Base-by-base conservation (phyloP, 768 basidiomycete genomes). In the Tulasnella sp. region DNA sequence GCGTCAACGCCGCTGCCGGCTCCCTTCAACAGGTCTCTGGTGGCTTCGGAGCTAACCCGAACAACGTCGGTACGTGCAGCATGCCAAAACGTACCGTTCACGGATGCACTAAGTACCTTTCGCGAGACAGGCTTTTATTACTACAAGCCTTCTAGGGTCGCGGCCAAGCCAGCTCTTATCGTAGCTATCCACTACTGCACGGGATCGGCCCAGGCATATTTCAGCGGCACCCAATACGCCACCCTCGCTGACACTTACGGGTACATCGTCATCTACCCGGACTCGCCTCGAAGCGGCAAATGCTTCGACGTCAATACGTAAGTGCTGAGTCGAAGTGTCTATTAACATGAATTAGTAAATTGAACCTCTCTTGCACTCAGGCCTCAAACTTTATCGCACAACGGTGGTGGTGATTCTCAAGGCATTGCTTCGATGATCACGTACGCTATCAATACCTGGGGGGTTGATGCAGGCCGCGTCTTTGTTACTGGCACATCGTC, bases 21-120 rank as follows among this genome's bases (percentile, higher is more conserved):
- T 29, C 25, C 4, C 38, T 71, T 17, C 67, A 38, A 45, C 79
- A 79, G 39, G 68, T 79, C 64, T 74, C 76, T 0, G 70, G 64
- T 31, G 74, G 85, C 82, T 87, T 86, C 79, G 87, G 87, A 15
- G 54, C 86, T 31, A 89, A 89, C 81, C 88, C 88, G 25, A 88
- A 85, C 67, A 84, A 85, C 80, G 87, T 88, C 58, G 81, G 83
- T 49, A 85, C 88, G 83, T 88, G 81, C 80, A 80, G 85, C 17
- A 1, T n/a, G 8, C 19, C 3, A 22, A n/a, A n/a, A n/a, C n/a
- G n/a, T n/a, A 19, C 1, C 25, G 8, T 54, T 1, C 52, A 22
- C 22, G 25, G 1, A 8, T 54, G 8, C 12, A 54, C 22, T 25
- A 8, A 54, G 1, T 8, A 17, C 87, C 87, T 81, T n/a, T 76